Percentiles rank a stretch among this genome's conserved stretches.
These are phyloP conservation scores for Sextonia rubra DNA, from an alignment of 164 flowering plant species.

Conservation along the genomic window DNA sequence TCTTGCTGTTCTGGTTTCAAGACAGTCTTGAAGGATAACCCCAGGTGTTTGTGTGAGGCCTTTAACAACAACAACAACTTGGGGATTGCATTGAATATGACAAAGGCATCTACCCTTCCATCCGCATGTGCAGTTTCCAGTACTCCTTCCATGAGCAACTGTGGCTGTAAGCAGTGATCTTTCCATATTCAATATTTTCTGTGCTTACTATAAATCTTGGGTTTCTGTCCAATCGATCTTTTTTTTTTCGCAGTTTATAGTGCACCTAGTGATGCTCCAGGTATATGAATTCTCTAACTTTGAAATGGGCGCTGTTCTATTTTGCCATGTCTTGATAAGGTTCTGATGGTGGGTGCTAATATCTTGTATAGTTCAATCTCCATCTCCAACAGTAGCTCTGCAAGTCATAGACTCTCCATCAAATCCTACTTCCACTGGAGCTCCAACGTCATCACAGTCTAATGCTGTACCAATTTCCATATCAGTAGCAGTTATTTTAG, in stretches of 20 bases:
- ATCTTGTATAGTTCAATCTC: neutral
- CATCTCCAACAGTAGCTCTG: neutral
- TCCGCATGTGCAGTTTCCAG: constrained; percentile 53
- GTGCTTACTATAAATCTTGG: neutral
- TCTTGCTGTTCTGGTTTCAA: constrained; percentile 68
- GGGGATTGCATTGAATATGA: constrained; percentile 51
- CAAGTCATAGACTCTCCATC: neutral
- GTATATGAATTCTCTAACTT: neutral
- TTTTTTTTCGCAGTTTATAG: constrained; percentile 5
- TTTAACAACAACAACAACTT: constrained; percentile 47
- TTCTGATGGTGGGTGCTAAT: neutral
- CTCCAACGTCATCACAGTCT: neutral
- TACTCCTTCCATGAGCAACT: constrained; percentile 36
- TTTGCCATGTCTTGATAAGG: neutral
- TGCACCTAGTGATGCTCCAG: constrained; percentile 11
- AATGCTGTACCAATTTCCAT: neutral
- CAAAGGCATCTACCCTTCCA: constrained; percentile 56
- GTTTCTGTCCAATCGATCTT: neutral
- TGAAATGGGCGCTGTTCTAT: neutral
- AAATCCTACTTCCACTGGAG: neutral
- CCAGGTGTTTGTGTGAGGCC: constrained; percentile 57
- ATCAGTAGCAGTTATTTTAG: neutral
- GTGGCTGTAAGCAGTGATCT: constrained; percentile 36
- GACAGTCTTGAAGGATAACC: constrained; percentile 41
- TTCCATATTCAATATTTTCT: no score